Base-by-base conservation (phyloP, 345 rosid genomes). In the Moricandia arvensis region DNA sequence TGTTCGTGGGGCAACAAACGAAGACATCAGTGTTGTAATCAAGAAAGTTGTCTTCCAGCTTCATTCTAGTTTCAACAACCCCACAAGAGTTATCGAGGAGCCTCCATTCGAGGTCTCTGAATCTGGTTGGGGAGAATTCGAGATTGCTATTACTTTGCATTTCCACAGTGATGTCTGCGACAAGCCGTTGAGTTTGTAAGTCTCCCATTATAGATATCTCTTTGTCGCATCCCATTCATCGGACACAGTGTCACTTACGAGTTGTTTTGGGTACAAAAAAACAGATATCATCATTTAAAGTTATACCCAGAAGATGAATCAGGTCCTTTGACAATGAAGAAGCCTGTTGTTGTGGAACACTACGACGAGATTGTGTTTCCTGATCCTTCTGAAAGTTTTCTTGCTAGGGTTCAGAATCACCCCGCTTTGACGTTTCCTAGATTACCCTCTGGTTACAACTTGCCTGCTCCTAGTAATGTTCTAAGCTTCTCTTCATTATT, bases 111-210 rank as follows among this genome's bases (percentile, higher is more conserved):
- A 90, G 76, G 73, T 90, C 38, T 83, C 90, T 0, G 93, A 88
- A 75, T 76, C 84, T 7, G 93, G 96, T 8, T 90, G 90, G 93
- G 93, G 96, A 65, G 96, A 90, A 82, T 90, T 87, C 72, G 93
- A 90, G 82, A 82, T 88, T 34, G 89, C 83, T 3, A 88, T 90
- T 57, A 83, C 89, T 0, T 74, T 88, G 16, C 81, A 78, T 81
- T 88, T 90, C 84, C 91, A 84, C 49, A 79, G 72, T 3, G 93
- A 88, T 75, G 89, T 88, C 63, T 88, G 91, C 35, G 89, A 88
- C 67, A 88, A 90, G 83, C 87, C 89, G 12, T 74, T 90, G 79
- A 82, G 87, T 70, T 79, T 88, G 91, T 90, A 82, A 85, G 90
- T 75, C 38, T 2, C 26, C 60, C 54, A 3, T 47, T 8, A 21